These are phyloP conservation scores for Mercurialis annua DNA, from an alignment of 345 rosid genomes.

Conservation along the genomic window DNA sequence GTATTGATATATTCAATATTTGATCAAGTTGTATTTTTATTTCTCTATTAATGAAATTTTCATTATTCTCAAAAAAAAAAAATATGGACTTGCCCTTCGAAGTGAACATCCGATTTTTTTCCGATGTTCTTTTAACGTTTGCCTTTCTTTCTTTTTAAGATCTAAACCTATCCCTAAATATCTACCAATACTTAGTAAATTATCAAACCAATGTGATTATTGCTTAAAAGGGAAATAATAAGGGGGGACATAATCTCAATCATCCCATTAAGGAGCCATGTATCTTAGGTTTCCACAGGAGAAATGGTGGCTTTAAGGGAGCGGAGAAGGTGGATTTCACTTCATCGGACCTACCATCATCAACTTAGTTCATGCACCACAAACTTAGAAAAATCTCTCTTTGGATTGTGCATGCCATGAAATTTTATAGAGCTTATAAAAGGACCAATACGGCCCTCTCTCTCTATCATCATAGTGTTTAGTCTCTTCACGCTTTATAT, in stretches of 20 bases:
- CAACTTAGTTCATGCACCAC: slow-evolving; percentile 20
- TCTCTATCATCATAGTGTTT: slow-evolving; percentile 34
- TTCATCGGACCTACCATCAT: slow-evolving; percentile 24
- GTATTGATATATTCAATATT: too few species aligned
- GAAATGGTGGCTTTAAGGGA: neutral
- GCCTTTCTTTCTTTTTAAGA: too few species aligned
- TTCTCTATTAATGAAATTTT: too few species aligned
- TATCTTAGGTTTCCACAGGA: neutral
- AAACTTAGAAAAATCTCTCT: neutral
- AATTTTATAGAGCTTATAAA: neutral
- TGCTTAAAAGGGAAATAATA: neutral
- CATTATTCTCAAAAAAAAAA: too few species aligned
- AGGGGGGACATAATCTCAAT: slow-evolving; percentile 3
- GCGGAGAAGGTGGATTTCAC: slow-evolving; percentile 18
- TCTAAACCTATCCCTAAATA: too few species aligned
- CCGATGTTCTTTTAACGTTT: too few species aligned
- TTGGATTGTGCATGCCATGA: neutral
- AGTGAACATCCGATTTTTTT: too few species aligned
- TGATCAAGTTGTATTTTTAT: too few species aligned
- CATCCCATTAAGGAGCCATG: neutral
- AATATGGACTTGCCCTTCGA: too few species aligned
- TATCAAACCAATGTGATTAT: neutral
- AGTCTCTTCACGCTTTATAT: slow-evolving; percentile 49
- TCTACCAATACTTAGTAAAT: too few species aligned
- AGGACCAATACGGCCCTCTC: slow-evolving; percentile 1